Percentiles rank a stretch among this genome's conserved stretches.
Conservation (phyloP, 2,329 filamentous ascomycete genomes). For the Botryosphaeria agaves region DNA sequence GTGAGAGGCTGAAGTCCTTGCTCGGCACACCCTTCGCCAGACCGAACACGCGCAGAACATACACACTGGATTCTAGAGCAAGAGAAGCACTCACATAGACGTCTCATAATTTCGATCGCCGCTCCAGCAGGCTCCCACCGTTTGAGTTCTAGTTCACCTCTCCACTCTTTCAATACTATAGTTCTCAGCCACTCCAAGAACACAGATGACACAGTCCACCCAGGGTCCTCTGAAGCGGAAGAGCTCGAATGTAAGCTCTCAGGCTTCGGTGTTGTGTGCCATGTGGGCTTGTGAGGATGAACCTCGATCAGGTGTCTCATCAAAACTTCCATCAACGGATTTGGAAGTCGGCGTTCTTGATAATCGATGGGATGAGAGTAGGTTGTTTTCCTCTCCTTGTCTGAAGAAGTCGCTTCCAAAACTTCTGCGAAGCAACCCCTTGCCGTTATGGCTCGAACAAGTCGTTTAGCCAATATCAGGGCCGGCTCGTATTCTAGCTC, state of each 20-base stretch:
- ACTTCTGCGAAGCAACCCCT: constrained; percentile 18
- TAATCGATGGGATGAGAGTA: no score
- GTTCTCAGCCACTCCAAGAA: constrained; percentile 55
- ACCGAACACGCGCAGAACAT: no score
- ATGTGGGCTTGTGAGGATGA: not conserved
- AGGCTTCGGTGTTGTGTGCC: not conserved
- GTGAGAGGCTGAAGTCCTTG: no score
- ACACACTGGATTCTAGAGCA: no score
- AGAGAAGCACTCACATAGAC: constrained; percentile 47
- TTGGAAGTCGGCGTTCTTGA: constrained; percentile 1
- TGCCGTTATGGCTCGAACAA: constrained; percentile 31
- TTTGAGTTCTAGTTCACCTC: constrained; percentile 53
- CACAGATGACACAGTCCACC: constrained; percentile 17
- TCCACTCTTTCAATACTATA: constrained; percentile 64
- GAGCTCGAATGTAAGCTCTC: constrained; percentile 1
- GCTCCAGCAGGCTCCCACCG: constrained; percentile 58
- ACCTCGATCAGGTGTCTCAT: not conserved
- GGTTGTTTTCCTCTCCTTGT: no score
- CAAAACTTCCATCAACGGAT: not conserved
- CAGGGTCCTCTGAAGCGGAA: constrained; percentile 12
- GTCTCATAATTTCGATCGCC: constrained; percentile 54
- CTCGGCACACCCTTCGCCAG: no score
- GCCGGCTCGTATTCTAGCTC: constrained; percentile 34
- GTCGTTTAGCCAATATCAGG: constrained; percentile 28
- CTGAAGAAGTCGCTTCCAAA: no score